Percentiles rank a stretch among this genome's conserved stretches.
These are phyloP conservation scores for Candida sithepensis DNA, from an alignment of 805 yeast genomes.

Conservation along the genomic window DNA sequence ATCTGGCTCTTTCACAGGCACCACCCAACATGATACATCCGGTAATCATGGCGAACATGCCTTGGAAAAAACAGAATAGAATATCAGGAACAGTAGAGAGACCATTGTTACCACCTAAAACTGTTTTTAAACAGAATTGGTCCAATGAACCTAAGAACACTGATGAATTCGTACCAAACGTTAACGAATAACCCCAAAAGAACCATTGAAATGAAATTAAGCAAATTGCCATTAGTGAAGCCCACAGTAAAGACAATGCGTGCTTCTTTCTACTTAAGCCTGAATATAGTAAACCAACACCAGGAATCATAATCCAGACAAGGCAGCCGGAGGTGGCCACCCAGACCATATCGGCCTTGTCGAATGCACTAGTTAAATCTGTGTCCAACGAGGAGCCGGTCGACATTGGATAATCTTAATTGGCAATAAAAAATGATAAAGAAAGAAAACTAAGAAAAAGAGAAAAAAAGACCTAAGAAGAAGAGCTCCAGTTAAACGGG, in stretches of 20 bases:
- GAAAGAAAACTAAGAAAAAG: background rate
- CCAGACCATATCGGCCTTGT: constrained; percentile 82
- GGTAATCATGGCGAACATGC: constrained; percentile 93
- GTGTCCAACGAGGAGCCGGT: constrained; percentile 45
- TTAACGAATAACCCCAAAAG: constrained; percentile 95
- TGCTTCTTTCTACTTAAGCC: constrained; percentile 94
- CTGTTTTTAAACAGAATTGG: constrained; percentile 77
- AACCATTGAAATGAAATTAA: constrained; percentile 93
- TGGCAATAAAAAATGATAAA: background rate
- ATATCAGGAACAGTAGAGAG: constrained; percentile 80
- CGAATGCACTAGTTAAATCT: constrained; percentile 69
- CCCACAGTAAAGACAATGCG: constrained; percentile 92
- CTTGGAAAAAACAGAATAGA: constrained; percentile 86
- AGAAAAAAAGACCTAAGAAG: constrained; percentile 1
- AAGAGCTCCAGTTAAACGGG: background rate
- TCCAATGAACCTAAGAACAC: constrained; percentile 76
- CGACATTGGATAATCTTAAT: background rate
- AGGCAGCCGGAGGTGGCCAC: constrained; percentile 70
- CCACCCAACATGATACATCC: constrained; percentile 96
- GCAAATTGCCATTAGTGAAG: constrained; percentile 84
- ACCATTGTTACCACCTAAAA: constrained; percentile 75
- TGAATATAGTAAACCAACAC: constrained; percentile 88
- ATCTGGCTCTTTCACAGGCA: constrained; percentile 94
- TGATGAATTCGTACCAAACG: constrained; percentile 54
- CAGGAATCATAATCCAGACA: constrained; percentile 97